Base-by-base conservation (phyloP, 2,329 filamentous ascomycete species). In the Tolypocladium endophyticum region DNA sequence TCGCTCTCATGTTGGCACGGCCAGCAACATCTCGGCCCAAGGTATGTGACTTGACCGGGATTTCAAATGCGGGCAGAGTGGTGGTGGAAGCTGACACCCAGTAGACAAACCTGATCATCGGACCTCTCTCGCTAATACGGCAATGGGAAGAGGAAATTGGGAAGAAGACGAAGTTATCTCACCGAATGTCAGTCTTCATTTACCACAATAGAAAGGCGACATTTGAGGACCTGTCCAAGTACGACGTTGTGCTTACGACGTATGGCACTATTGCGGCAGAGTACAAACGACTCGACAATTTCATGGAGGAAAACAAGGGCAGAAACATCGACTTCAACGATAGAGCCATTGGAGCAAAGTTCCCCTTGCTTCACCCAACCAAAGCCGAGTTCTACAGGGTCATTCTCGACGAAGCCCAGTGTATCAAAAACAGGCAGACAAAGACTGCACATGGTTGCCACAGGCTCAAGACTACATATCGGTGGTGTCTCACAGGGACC, bases 381-480 rank as follows among this genome's bases (percentile, higher is more conserved):
- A 74, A 71, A 4, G 73, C 89, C 3, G 79, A 84, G 0, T 96
- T 91, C 87, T 81, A 88, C 39, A 86, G 92, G 5, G 76, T 96
- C n/a, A 87, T 95, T 25, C 78, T 95, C 4, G 91, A 96, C 64
- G 91, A 96, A 76, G 91, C 89, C 0, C 92, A 96, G 67, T 86
- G 78, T 16, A 92, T 96, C 64, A 86, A 92, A 33, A 96, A 95
- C 64, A 84, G 85, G 11, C 81, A 83, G 35, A 89, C 90, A 0
- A 89, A 89, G 69, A 84, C 82, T 35, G 84, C 90, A 0, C 78
- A 87, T 60, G 89, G 90, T 1, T 89, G 86, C 16, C 84, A 79
- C 60, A 78, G 77, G 53, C 72, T 96, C 12, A 76, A 80, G 50
- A 86, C 90, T 1, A 81, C 84, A 25, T 89, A 89, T 52, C 81